Base-by-base conservation (phyloP, 1,139 yeast genomes). In the Taphrina confusa region DNA sequence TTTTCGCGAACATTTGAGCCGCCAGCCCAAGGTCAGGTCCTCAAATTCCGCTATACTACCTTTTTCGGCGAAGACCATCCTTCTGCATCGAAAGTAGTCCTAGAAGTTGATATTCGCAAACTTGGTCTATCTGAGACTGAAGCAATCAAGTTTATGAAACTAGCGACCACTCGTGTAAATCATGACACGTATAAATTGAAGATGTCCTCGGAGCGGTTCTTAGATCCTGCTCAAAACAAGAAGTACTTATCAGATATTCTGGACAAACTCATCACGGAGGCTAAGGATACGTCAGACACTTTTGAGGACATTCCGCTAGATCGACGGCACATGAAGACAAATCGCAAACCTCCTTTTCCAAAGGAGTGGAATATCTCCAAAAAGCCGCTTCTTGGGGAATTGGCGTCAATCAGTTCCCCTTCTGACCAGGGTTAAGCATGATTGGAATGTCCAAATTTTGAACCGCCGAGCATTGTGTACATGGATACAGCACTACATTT, bases 181-280 rank as follows among this genome's bases (percentile, higher is more conserved):
- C 79, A 79, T 65, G 75, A 75, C 44, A 79, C 79, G 1, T 83
- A 85, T 67, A 71, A 72, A 16, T 78, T 92, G 68, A 80, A 79
- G 66, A 81, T 90, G 73, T 78, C 87, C 25, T 75, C 82, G 34
- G 82, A 80, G 54, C 80, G 80, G 67, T 87, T 80, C 71, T 78
- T 82, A 9, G 88, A 88, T 67, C 85, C 95, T 50, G 82, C 95
- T 1, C 97, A 92, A 73, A 92, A 92, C 73, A 88, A 91, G 58
- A 80, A 86, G 65, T 84, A 80, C 72, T 74, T 88, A 64, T 83
- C 84, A 36, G 85, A 83, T 60, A 78, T 84, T 31, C 76, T 90
- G 66, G 79, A 80, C 65, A 79, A 77, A 62, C 76, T 92, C 61
- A 68, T 91, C 36, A 71, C 71, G 18, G 91, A 83, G 67, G 77